phyloP scores from a whole-genome alignment of 225 moss, liverwort and hornwort species.

The Straminergon stramineum region DNA sequence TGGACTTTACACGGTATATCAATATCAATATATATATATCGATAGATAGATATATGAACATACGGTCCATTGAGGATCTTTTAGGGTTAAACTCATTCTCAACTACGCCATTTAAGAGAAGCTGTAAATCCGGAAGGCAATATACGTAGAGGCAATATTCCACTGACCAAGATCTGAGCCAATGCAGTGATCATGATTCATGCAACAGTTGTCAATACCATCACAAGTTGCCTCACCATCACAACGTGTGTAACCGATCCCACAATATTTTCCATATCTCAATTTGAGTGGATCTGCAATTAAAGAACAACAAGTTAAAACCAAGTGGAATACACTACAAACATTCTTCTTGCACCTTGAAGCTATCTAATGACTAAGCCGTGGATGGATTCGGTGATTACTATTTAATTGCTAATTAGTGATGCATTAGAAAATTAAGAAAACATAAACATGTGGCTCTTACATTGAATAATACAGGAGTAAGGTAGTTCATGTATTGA shows the following conservation, averaged over 20 bases:
- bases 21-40: no score
- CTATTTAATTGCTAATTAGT: background rate
- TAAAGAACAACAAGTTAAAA: background rate
- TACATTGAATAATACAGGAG: background rate
- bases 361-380: background rate
- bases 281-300: slow-evolving; percentile 34
- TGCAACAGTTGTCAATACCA: slow-evolving; percentile 50
- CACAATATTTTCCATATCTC: slow-evolving; percentile 60
- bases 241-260: slow-evolving; percentile 55
- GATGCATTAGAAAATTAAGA: background rate
- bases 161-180: slow-evolving; percentile 36
- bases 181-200: slow-evolving; percentile 43
- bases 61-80: background rate
- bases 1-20: background rate
- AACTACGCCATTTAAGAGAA: background rate
- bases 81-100: background rate
- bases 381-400: background rate
- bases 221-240: slow-evolving; percentile 36
- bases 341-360: background rate
- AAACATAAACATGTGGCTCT: background rate
- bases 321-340: background rate
- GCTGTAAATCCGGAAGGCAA: background rate
- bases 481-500: background rate
- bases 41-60: background rate
- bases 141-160: background rate